These are phyloP conservation scores for Chaetoscypha palmicola DNA, from an alignment of 2,329 filamentous ascomycete species.

Conservation along the genomic window DNA sequence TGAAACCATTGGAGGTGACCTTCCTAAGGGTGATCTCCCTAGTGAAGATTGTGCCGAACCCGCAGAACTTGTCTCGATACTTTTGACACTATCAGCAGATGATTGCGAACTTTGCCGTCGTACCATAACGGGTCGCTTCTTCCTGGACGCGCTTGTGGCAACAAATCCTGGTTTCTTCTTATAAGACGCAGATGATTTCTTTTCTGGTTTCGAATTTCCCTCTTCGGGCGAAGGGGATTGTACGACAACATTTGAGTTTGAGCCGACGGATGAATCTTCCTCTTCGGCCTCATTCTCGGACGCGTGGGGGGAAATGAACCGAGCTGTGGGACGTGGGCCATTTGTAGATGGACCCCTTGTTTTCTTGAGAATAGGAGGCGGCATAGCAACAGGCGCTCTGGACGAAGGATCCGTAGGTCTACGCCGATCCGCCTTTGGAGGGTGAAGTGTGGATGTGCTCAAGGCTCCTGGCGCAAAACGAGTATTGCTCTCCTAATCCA, in stretches of 20 bases:
- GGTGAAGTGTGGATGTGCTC: constrained; percentile 20
- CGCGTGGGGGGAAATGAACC: constrained; percentile 50
- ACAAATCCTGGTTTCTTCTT: constrained; percentile 36
- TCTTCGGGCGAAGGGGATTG: constrained; percentile 21
- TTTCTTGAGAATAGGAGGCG: constrained; percentile 56
- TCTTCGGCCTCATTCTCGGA: constrained; percentile 38
- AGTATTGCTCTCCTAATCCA: constrained; percentile 18
- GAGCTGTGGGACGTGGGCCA: constrained; percentile 51
- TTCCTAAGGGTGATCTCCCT: constrained; percentile 7
- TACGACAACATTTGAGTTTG: constrained; percentile 28
- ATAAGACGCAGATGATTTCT: constrained; percentile 11
- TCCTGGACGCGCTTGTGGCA: constrained; percentile 36
- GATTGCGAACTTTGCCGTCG: constrained; percentile 41
- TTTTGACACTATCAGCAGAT: constrained; percentile 24
- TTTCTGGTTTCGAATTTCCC: constrained; percentile 16
- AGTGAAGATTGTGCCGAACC: not conserved
- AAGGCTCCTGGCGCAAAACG: constrained; percentile 19
- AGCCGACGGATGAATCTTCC: constrained; percentile 38
- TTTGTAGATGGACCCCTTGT: constrained; percentile 45
- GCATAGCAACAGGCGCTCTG: constrained; percentile 33
- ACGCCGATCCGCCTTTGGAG: constrained; percentile 7
- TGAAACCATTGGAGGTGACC: constrained; percentile 4
- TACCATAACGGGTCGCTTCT: constrained; percentile 40
- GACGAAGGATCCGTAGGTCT: constrained; percentile 19
- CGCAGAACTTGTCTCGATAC: not conserved